Conservation (phyloP, 2,329 filamentous ascomycete genomes). For the Beauveria sp. region DNA sequence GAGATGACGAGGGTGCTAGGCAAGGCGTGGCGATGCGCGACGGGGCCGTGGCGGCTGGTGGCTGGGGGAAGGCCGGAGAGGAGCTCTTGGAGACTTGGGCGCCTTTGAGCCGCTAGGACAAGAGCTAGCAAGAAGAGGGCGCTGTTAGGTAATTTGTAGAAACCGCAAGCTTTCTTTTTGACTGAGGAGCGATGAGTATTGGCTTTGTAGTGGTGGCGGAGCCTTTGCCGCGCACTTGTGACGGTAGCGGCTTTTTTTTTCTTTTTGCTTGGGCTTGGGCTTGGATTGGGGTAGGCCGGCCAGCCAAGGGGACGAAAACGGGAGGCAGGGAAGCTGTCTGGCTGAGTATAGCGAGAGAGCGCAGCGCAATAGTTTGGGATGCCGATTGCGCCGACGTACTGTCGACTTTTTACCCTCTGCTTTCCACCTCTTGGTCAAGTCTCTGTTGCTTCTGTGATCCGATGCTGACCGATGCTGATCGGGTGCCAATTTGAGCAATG, state of each 20-base stretch:
- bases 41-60: slow-evolving; percentile 2
- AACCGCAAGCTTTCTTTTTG: not conserved
- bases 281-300: not conserved
- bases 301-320: not conserved
- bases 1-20: slow-evolving; percentile 2
- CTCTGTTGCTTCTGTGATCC: not conserved
- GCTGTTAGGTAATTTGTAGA: not conserved
- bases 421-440: not conserved
- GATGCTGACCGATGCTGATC: not conserved
- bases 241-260: not conserved
- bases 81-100: not conserved
- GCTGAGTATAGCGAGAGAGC: not conserved
- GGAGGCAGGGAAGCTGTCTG: not conserved
- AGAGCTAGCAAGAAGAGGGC: not conserved
- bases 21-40: slow-evolving; percentile 1
- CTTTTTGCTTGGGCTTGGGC: not conserved
- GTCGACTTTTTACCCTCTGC: not conserved
- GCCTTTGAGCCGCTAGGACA: not conserved
- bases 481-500: not conserved
- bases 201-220: not conserved
- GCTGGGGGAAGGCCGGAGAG: not conserved
- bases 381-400: not conserved
- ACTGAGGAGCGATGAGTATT: not conserved
- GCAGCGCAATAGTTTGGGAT: not conserved
- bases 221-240: not conserved